Percentiles rank a stretch among this genome's conserved stretches.
Conservation (phyloP, 2,329 filamentous ascomycete species). For the Ceratocystiopsis brevicomis region DNA sequence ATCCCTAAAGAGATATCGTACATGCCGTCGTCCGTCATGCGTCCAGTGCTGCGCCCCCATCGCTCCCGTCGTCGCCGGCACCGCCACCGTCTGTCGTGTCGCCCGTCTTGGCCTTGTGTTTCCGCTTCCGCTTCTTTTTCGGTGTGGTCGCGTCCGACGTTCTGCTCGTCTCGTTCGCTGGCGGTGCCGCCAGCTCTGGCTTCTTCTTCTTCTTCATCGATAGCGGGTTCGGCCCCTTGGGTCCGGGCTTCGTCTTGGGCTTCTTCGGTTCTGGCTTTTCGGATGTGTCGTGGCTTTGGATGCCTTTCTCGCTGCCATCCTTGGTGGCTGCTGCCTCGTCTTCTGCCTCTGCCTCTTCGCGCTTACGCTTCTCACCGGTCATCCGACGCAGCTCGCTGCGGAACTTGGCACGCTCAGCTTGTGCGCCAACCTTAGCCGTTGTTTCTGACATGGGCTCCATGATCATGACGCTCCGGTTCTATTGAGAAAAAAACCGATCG, state of each 20-base stretch:
- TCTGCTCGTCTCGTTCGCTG: not conserved
- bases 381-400: constrained; percentile 43
- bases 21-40: no score
- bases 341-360: constrained; percentile 21
- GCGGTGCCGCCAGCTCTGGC: constrained; percentile 5
- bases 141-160: constrained; percentile 1
- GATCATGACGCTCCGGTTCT: constrained; percentile 45
- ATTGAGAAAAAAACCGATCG: no score
- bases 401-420: constrained; percentile 59
- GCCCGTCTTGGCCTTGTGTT: constrained; percentile 8
- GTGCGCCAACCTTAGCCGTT: constrained; percentile 42
- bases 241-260: constrained; percentile 17
- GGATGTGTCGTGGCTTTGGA: constrained; percentile 10
- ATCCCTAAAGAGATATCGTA: no score
- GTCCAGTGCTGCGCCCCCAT: no score
- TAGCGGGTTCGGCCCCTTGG: constrained; percentile 17
- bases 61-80: no score
- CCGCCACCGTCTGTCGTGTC: not conserved
- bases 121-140: constrained; percentile 12
- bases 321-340: constrained; percentile 15
- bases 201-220: constrained; percentile 17
- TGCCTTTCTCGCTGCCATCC: constrained; percentile 18
- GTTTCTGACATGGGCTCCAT: constrained; percentile 48
- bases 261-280: constrained; percentile 13
- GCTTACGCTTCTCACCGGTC: constrained; percentile 29